A percentile compares a stretch with the other conserved stretches of the same genome.
Evolutionary conservation across 192 early-diverging fungal species (phyloP).

Genomic region (Fimicolochytrium jonesii): DNA sequence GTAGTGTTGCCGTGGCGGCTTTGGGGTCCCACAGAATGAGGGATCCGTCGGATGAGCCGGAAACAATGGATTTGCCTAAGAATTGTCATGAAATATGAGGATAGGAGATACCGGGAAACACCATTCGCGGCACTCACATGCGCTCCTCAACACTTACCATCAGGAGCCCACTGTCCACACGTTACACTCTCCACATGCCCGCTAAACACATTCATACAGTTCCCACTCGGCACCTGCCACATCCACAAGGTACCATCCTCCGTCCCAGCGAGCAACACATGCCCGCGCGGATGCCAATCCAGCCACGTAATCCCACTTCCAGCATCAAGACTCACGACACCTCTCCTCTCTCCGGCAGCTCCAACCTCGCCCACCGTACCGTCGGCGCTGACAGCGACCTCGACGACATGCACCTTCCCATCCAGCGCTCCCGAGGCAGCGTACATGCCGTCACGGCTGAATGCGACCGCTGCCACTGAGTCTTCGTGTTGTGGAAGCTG

Average conservation of each 20-base stretch:
- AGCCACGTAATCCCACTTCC: slow-evolving; percentile 65
- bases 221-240: slow-evolving; percentile 87
- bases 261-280: slow-evolving; percentile 83
- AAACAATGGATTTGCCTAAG: slow-evolving; percentile 69
- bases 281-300: slow-evolving; percentile 93
- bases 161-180: slow-evolving; percentile 84
- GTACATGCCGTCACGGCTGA: slow-evolving; percentile 77
- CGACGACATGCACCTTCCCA: slow-evolving; percentile 78
- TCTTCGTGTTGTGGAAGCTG: slow-evolving; percentile 73
- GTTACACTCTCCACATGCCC: slow-evolving; percentile 83
- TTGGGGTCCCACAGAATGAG: slow-evolving; percentile 93
- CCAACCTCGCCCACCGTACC: too few relatives aligned
- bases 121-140: not conserved
- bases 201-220: slow-evolving; percentile 91
- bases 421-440: slow-evolving; percentile 95
- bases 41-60: slow-evolving; percentile 77
- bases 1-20: slow-evolving; percentile 62
- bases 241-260: slow-evolving; percentile 93
- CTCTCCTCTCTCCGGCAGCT: too few relatives aligned
- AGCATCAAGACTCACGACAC: too few relatives aligned
- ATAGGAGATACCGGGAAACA: not conserved
- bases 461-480: slow-evolving; percentile 77
- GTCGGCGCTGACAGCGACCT: too few relatives aligned
- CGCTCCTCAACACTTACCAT: too few relatives aligned
- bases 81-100: not conserved